Base-by-base conservation (phyloP, 2,329 filamentous ascomycete genomes). In the Ophiostoma montium region DNA sequence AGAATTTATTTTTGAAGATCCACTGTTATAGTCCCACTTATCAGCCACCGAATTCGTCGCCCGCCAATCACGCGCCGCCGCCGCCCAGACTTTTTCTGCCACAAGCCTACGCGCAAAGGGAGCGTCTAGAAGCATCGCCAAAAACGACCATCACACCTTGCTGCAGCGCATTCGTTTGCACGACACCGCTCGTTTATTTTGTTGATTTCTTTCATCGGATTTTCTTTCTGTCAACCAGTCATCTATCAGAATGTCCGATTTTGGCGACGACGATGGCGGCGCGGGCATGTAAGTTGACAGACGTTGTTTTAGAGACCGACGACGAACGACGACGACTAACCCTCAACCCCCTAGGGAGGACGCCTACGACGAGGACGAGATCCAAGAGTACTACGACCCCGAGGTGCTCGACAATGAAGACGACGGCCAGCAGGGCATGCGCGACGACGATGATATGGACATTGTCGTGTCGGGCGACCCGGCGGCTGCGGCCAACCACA, bases 311-410 rank as follows among this genome's bases (percentile, higher is more conserved):
- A n/a, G n/a, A n/a, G n/a, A n/a, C n/a, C n/a, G n/a, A n/a, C n/a
- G n/a, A n/a, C n/a, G n/a, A n/a, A n/a, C n/a, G n/a, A 33, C 32
- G 32, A 33, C 32, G 32, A n/a, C n/a, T n/a, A n/a, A n/a, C 32
- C 19, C 5, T 15, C 21, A 32, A 32, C 30, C 13, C 13, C 11
- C 5, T 10, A 83, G 79, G 57, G 81, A 83, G 60, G 78, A 82
- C n/a, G 66, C 78, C 83, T 84, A 78, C 69, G 80, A 89, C 55
- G 82, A 87, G 53, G 80, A 83, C 48, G 78, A 81, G 51, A 71
- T 72, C 57, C 69, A 71, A 57, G 75, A 79, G 54, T 74, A 70
- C 61, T 78, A 76, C 61, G 76, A 80, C 57, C 66, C 68, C 35
- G 69, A 71, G 50, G 66, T 69, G 48, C 68, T 71, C 51, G 72